A percentile compares a stretch with the other conserved stretches of the same genome.
These are phyloP conservation scores for Diaporthe capsici DNA, from an alignment of 2,329 filamentous ascomycete species.

Conservation along the genomic window DNA sequence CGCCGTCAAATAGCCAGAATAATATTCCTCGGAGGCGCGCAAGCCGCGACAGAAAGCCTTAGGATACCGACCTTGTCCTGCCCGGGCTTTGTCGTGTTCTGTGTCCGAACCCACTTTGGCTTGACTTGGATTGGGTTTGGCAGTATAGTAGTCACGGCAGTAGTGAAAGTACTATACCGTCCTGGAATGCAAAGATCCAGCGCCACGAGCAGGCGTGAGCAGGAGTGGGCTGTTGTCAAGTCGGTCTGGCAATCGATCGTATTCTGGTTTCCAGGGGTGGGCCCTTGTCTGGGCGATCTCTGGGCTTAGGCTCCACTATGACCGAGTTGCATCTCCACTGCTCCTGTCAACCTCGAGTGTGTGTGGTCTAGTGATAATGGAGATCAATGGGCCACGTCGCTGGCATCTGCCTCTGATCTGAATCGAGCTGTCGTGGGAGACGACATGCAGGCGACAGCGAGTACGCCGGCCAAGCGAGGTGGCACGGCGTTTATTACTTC, in stretches of 20 bases:
- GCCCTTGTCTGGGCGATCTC: constrained; percentile 25
- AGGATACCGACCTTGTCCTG: background rate
- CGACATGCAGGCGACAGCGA: background rate
- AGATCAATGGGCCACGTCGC: background rate
- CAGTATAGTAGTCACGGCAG: background rate
- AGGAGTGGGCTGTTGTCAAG: constrained; percentile 16
- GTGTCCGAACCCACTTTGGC: background rate
- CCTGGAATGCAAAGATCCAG: constrained; percentile 21
- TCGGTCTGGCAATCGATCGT: constrained; percentile 21
- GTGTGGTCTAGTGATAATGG: background rate
- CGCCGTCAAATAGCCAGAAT: background rate
- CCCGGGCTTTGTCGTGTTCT: background rate
- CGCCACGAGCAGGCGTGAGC: constrained; percentile 7
- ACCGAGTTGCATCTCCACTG: background rate
- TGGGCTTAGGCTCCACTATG: constrained; percentile 4
- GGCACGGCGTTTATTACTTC: constrained; percentile 18
- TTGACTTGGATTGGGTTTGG: background rate
- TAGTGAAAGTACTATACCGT: background rate
- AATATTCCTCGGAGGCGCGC: constrained; percentile 30
- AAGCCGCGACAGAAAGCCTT: constrained; percentile 18
- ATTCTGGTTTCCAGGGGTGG: constrained; percentile 7
- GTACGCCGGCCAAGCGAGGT: constrained; percentile 18
- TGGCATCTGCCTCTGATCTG: background rate
- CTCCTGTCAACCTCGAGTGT: background rate
- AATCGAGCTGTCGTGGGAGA: background rate